phyloP scores from a whole-genome alignment of 2,329 filamentous ascomycete genomes.

The Fusarium dimerum region DNA sequence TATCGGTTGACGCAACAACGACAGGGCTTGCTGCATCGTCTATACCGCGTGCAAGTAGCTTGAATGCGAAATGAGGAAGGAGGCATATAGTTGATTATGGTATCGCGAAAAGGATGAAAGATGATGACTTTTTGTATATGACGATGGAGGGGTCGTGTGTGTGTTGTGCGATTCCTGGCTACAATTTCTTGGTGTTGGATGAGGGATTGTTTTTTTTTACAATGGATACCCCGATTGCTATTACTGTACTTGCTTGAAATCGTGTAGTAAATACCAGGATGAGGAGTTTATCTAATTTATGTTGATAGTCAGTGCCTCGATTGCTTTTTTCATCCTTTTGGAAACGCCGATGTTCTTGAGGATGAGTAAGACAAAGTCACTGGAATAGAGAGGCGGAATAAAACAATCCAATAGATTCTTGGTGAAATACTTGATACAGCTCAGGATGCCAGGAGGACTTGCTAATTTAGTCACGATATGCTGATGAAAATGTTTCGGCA shows the following conservation, averaged over 20 bases:
- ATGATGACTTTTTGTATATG: background rate
- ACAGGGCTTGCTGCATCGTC: constrained; percentile 3
- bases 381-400: too few relatives aligned
- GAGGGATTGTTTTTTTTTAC: constrained; percentile 20
- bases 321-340: too few relatives aligned
- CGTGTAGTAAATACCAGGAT: constrained; percentile 7
- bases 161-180: constrained; percentile 10
- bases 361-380: too few relatives aligned
- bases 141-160: constrained; percentile 1
- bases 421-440: too few relatives aligned
- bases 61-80: constrained; percentile 1
- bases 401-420: too few relatives aligned
- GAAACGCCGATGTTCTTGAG: too few relatives aligned
- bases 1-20: constrained; percentile 4
- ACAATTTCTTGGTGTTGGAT: constrained; percentile 19
- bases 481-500: too few relatives aligned
- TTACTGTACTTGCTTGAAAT: constrained; percentile 12
- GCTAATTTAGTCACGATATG: too few relatives aligned
- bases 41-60: background rate
- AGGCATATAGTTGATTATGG: background rate
- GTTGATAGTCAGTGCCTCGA: too few relatives aligned
- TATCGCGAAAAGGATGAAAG: background rate
- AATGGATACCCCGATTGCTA: constrained; percentile 27
- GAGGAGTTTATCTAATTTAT: background rate
- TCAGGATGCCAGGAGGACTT: too few relatives aligned